A percentile compares a stretch with the other conserved stretches of the same genome.
Conservation (phyloP, 2,329 filamentous ascomycete species). For the Aspergillus felis region DNA sequence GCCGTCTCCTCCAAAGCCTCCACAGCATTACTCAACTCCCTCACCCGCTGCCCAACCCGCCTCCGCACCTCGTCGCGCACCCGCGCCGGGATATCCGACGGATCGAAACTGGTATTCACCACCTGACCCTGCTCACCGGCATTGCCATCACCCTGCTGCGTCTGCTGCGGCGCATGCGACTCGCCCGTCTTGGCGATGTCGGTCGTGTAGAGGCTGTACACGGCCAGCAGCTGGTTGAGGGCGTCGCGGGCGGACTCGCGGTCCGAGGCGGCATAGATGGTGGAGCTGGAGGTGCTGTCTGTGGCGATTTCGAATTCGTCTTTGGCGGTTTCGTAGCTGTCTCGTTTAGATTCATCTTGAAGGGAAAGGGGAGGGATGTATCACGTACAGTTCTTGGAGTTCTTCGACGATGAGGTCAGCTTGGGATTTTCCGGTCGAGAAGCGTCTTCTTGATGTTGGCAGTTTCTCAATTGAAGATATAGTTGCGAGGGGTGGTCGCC, state of each 20-base stretch:
- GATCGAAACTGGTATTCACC: conserved; percentile 31
- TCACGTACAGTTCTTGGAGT: conserved; percentile 39
- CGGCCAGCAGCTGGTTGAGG: conserved; percentile 35
- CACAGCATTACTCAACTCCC: conserved; percentile 46
- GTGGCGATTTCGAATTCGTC: conserved; percentile 50
- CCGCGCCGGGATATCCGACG: conserved; percentile 21
- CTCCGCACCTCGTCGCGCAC: conserved; percentile 41
- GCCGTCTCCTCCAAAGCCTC: conserved; percentile 40
- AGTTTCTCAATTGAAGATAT: background rate
- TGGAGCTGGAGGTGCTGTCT: conserved; percentile 43
- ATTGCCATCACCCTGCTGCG: background rate
- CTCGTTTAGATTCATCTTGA: no score
- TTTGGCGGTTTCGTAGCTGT: conserved; percentile 44
- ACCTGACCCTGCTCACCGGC: conserved; percentile 12
- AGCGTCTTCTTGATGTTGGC: background rate
- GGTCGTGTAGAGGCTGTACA: conserved; percentile 33
- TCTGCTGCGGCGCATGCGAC: conserved; percentile 3
- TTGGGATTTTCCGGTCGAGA: conserved; percentile 21
- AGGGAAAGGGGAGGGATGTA: no score
- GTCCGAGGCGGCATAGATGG: conserved; percentile 46
- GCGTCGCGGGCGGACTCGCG: conserved; percentile 45
- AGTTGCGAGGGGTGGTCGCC: background rate
- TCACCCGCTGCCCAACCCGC: conserved; percentile 43
- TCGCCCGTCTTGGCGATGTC: conserved; percentile 5
- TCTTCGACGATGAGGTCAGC: conserved; percentile 35